Base-by-base conservation (phyloP, 2,329 filamentous ascomycete genomes). In the Amauroascus verrucosus region DNA sequence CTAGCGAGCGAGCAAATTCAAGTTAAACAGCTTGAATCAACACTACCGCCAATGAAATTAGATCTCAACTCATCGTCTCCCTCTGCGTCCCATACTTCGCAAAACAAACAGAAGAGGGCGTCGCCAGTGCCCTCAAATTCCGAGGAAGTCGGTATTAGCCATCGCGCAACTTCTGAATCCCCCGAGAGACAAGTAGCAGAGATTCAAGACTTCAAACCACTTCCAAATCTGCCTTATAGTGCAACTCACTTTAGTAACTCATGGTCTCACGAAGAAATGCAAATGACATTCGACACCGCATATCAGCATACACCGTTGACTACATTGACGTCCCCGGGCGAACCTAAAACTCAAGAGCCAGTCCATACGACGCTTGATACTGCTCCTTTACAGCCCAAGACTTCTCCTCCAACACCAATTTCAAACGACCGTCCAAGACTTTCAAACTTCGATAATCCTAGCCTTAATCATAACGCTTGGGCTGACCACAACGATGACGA, bases 41-140 rank as follows among this genome's bases (percentile, higher is more conserved):
- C 90, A 1, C 73, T 96, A 22, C 90, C 91, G 44, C 88, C 90
- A 0, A 94, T 96, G 79, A 93, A 88, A 66, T 78, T 96, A 54
- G 80, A 85, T 56, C 62, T 84, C 30, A 68, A 69, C 51, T 56
- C 63, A 13, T 37, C 51, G 8, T 60, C 63, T 1, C 26, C 61
- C 0, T 55, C 59, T 22, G 53, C 18, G 4, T 28, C 35, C 1
- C 54, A 60, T 18, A 51, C 43, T 35, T 28, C 51, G 14, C 24
- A 32, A 1, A 54, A 26, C 18, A 41, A 24, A 24, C 41, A 48
- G 5, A 38, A 26, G 13, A 24, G 35, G 16, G 32, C 20, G 28
- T 32, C 20, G 22, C 30, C 24, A 14, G 3, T n/a, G 14, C 20
- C 9, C 20, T 28, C 52, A 11, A 46, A 50, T 9, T 16, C 30